phyloP scores from a whole-genome alignment of 768 basidiomycete genomes.

The Flagelloscypha sp. region DNA sequence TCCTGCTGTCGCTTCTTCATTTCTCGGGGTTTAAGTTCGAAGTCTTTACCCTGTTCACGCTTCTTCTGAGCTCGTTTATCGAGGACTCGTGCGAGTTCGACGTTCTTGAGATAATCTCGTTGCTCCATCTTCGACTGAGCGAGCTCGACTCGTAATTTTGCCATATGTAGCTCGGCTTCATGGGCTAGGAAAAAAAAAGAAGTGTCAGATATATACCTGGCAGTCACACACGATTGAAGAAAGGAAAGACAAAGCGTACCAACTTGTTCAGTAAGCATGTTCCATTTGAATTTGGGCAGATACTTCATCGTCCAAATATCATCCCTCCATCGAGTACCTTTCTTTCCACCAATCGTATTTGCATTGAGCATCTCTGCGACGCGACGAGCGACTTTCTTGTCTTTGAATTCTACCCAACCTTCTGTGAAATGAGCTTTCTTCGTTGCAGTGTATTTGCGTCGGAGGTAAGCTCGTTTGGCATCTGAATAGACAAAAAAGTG shows the following conservation, averaged over 20 bases:
- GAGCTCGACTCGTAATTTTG: conserved; percentile 86
- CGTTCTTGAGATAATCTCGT: conserved; percentile 86
- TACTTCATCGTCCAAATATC: conserved; percentile 99
- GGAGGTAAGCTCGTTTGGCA: conserved; percentile 77
- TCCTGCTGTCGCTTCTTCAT: conserved; percentile 5
- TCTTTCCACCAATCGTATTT: conserved; percentile 90
- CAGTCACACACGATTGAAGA: background rate
- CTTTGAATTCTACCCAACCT: conserved; percentile 97
- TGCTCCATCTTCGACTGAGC: conserved; percentile 85
- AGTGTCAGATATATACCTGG: background rate
- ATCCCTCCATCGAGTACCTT: conserved; percentile 84
- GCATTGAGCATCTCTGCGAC: conserved; percentile 96
- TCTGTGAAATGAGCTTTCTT: conserved; percentile 88
- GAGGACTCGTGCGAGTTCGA: conserved; percentile 82
- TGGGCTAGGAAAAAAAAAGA: conserved; percentile 50
- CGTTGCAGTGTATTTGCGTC: conserved; percentile 73
- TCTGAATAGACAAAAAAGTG: conserved; percentile 39
- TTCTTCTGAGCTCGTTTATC: conserved; percentile 72
- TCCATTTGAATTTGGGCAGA: conserved; percentile 95
- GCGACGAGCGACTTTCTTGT: conserved; percentile 83
- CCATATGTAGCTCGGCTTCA: conserved; percentile 81
- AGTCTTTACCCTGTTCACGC: conserved; percentile 47
- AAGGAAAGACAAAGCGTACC: conserved; percentile 47
- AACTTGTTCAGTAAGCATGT: conserved; percentile 97
- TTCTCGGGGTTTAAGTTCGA: conserved; percentile 16